Base-by-base conservation (phyloP, 768 basidiomycete species). In the Serendipita indica region DNA sequence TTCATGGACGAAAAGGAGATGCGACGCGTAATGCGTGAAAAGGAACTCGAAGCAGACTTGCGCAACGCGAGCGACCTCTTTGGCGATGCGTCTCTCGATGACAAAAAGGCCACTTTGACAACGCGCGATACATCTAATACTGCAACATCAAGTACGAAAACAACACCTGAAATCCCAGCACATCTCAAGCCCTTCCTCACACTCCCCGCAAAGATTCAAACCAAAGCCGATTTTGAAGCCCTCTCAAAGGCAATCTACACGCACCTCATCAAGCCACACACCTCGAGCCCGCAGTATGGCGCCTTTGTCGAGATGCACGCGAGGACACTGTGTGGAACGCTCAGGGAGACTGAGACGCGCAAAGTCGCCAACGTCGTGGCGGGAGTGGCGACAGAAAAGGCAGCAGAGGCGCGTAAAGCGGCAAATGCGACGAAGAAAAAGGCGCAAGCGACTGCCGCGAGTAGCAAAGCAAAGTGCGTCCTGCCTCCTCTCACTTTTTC, bases 371-470 rank as follows among this genome's bases (percentile, higher is more conserved):
- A 82, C 54, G 82, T 75, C 2, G 73, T 99, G 58, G 89, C 88
- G 14, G 84, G 87, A 2, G 75, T 98, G 3, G 86, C 91, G 54
- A 97, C 94, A 66, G 90, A 93, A 74, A 99, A 98, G 73, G 89
- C 93, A 72, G 88, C 82, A 71, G 89, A 89, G 67, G 82, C 85
- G 64, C 78, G 84, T 62, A 89, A 92, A 33, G 89, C 86, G 69
- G 76, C 81, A 1, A 83, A 80, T 61, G 89, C 90, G 30, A 96
- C 93, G 79, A 94, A 91, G 75, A 93, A 93, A 73, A 72, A 77
- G 43, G 69, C 75, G 16, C n/a, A 96, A 88, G 68, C 92, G 93
- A 22, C 78, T 70, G 3, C 71, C 96, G 33, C 91, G 89, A 1
- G 78, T 82, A 16, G 74, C 77, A 20, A 94, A 91, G 71, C 20